A percentile compares a stretch with the other conserved stretches of the same genome.
These are phyloP conservation scores for Pseudozyma pruni DNA, from an alignment of 1,284 basidiomycete species.

Conservation along the genomic window DNA sequence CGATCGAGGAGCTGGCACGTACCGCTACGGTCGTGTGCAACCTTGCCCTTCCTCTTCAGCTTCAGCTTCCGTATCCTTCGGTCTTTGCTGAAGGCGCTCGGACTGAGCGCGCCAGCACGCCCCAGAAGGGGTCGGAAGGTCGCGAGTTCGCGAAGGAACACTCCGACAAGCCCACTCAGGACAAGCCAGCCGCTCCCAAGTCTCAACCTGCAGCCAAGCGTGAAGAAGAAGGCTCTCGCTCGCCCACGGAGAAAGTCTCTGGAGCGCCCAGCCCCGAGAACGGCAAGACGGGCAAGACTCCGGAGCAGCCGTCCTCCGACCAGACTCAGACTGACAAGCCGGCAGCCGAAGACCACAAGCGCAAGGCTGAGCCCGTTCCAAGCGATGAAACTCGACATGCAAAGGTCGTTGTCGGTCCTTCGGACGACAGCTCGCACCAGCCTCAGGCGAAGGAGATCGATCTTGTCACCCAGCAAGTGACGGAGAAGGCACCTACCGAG, in stretches of 20 bases:
- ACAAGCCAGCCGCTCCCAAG: background rate
- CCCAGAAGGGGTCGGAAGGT: slow-evolving; percentile 1
- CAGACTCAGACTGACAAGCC: slow-evolving; percentile 2
- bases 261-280: slow-evolving; percentile 17
- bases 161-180: slow-evolving; percentile 6
- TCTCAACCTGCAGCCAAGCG: background rate
- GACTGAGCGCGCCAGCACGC: background rate
- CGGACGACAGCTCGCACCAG: slow-evolving; percentile 13
- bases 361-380: slow-evolving; percentile 11
- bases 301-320: background rate
- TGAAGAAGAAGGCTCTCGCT: slow-evolving; percentile 12
- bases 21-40: slow-evolving; percentile 29
- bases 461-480: slow-evolving; percentile 36
- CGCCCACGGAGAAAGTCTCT: slow-evolving; percentile 30
- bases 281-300: background rate
- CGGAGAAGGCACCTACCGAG: slow-evolving; percentile 16
- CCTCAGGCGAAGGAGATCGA: slow-evolving; percentile 41
- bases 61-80: slow-evolving; percentile 42
- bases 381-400: slow-evolving; percentile 24
- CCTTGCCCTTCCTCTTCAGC: slow-evolving; percentile 23
- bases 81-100: slow-evolving; percentile 20
- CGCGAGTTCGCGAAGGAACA: background rate
- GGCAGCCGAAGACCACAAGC: slow-evolving; percentile 9
- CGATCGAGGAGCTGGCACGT: slow-evolving; percentile 30
- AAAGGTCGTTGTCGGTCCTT: slow-evolving; percentile 34